phyloP scores from a whole-genome alignment of 495 filamentous ascomycete species.

The Hypoxylon cercidicola region DNA sequence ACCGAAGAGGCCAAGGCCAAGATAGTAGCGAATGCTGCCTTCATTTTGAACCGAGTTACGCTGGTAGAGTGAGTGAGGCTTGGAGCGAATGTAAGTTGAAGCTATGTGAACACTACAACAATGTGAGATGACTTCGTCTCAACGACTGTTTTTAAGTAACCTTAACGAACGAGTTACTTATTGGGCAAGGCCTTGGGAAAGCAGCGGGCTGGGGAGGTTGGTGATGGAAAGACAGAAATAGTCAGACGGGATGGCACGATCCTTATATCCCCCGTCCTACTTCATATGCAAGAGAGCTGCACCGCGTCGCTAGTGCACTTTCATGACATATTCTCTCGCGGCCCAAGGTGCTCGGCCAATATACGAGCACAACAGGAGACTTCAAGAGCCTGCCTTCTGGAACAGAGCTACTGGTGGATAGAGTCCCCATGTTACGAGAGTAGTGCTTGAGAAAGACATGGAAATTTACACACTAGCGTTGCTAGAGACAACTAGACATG shows the following conservation, averaged over 20 bases:
- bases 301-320: slow-evolving; percentile 32
- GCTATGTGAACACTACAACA: slow-evolving; percentile 15
- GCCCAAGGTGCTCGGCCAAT: slow-evolving; percentile 18
- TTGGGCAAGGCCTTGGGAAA: slow-evolving; percentile 19
- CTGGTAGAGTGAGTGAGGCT: slow-evolving; percentile 27
- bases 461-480: slow-evolving; percentile 17
- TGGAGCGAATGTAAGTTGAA: slow-evolving; percentile 39
- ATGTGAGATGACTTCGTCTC: slow-evolving; percentile 6
- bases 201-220: slow-evolving; percentile 43
- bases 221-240: slow-evolving; percentile 23
- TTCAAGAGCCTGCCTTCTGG: slow-evolving; percentile 13
- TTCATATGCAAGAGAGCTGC: slow-evolving; percentile 31
- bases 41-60: slow-evolving; percentile 50
- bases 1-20: slow-evolving; percentile 54
- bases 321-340: slow-evolving; percentile 32
- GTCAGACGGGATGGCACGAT: slow-evolving; percentile 39
- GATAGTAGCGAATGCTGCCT: slow-evolving; percentile 51
- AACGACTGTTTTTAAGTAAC: slow-evolving; percentile 54
- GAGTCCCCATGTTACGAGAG: slow-evolving; percentile 15
- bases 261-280: slow-evolving; percentile 50
- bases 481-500: slow-evolving; percentile 23
- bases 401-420: slow-evolving; percentile 23
- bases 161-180: slow-evolving; percentile 61
- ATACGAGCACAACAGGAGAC: slow-evolving; percentile 10
- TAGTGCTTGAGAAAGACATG: slow-evolving; percentile 14